These are phyloP conservation scores for Yamadazyma diospyri DNA, from an alignment of 1,139 yeast species.

Conservation along the genomic window DNA sequence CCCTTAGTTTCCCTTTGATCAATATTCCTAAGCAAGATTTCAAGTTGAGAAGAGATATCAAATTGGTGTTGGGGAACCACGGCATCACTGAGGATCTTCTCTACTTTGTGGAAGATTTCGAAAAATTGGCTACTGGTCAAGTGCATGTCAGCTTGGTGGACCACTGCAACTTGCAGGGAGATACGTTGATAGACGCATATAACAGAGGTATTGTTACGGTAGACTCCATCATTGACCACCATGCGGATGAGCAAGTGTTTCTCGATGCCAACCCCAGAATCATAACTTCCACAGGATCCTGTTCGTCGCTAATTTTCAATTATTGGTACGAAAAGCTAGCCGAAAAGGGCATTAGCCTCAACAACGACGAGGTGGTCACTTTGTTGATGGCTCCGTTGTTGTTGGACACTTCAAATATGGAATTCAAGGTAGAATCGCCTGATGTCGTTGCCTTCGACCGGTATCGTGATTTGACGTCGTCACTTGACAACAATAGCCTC, in stretches of 20 bases:
- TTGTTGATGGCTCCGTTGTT: constrained; percentile 66
- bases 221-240: constrained; percentile 78
- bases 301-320: constrained; percentile 68
- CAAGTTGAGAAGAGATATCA: constrained; percentile 67
- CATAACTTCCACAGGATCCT: constrained; percentile 66
- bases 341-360: constrained; percentile 16
- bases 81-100: constrained; percentile 48
- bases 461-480: constrained; percentile 8
- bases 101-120: constrained; percentile 64
- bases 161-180: constrained; percentile 71
- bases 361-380: constrained; percentile 34
- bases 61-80: constrained; percentile 46
- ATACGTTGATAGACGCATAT: constrained; percentile 22
- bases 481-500: constrained; percentile 13
- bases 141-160: constrained; percentile 66
- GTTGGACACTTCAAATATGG: constrained; percentile 68
- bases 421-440: constrained; percentile 51
- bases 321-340: constrained; percentile 45
- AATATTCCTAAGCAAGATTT: constrained; percentile 70
- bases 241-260: constrained; percentile 63
- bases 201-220: constrained; percentile 33
- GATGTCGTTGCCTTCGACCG: constrained; percentile 46
- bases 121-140: constrained; percentile 3
- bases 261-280: constrained; percentile 53
- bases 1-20: constrained; percentile 56